Conservation (phyloP, 805 yeast species). For the Sungouiozyma ichnusensis region DNA sequence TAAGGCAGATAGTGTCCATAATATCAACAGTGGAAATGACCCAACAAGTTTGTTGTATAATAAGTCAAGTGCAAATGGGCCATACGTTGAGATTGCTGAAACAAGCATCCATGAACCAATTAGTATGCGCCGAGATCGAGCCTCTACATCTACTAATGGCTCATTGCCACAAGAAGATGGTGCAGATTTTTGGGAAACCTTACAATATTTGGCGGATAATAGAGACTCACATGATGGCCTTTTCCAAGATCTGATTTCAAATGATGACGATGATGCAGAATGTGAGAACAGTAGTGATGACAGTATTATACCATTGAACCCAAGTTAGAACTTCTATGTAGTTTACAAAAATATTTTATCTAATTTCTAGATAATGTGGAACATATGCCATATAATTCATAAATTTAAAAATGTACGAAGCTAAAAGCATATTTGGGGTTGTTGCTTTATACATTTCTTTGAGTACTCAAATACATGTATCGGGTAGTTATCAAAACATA, state of each 20-base stretch:
- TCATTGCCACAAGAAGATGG: slow-evolving; percentile 40
- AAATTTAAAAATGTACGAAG: no score
- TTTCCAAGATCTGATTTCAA: background rate
- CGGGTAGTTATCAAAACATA: no score
- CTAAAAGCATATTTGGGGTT: no score
- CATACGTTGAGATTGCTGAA: no score
- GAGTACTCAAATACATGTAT: no score
- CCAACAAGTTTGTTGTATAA: no score
- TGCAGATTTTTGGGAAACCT: slow-evolving; percentile 60
- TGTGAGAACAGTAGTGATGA: background rate
- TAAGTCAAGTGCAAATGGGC: no score
- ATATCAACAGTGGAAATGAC: no score
- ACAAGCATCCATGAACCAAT: no score
- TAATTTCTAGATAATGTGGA: background rate
- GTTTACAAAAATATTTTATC: no score
- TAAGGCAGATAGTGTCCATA: background rate
- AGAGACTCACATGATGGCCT: background rate
- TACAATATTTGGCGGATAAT: slow-evolving; percentile 43
- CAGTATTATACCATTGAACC: background rate
- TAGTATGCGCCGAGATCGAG: no score
- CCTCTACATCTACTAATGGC: background rate
- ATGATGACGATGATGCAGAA: background rate
- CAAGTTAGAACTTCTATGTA: background rate
- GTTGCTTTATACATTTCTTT: no score
- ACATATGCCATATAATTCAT: background rate